phyloP scores from a whole-genome alignment of 257 asterid genomes.

The Solanum commersonii region DNA sequence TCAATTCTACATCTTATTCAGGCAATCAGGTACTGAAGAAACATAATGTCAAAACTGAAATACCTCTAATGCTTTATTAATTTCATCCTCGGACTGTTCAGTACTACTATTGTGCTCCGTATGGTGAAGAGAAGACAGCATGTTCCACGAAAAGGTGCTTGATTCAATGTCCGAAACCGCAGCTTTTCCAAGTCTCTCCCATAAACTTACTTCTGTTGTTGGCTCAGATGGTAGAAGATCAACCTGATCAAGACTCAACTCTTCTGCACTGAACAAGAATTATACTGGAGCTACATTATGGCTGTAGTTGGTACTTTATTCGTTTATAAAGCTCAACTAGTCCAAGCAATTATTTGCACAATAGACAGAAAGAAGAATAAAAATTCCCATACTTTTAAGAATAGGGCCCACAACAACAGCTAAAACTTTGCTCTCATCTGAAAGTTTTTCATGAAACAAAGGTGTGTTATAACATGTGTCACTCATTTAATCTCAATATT shows the following conservation, averaged over 20 bases:
- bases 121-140: conserved; percentile 88
- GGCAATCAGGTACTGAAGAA: neutral
- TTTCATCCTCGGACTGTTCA: conserved; percentile 95
- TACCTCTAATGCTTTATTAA: conserved; percentile 86
- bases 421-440: neutral
- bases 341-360: neutral
- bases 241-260: conserved; percentile 33
- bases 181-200: conserved; percentile 95
- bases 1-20: neutral
- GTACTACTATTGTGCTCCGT: conserved; percentile 77
- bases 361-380: neutral
- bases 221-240: conserved; percentile 45
- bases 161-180: conserved; percentile 78
- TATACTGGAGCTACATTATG: neutral
- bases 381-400: neutral
- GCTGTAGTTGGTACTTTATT: neutral
- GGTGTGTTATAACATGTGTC: neutral
- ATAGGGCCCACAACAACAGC: neutral
- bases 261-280: conserved; percentile 50
- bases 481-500: neutral
- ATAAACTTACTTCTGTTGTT: conserved; percentile 61
- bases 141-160: conserved; percentile 70
- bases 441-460: neutral
- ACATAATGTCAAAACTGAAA: neutral
- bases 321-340: neutral